phyloP scores from a whole-genome alignment of 768 basidiomycete species.

The Mrakia gelida region DNA sequence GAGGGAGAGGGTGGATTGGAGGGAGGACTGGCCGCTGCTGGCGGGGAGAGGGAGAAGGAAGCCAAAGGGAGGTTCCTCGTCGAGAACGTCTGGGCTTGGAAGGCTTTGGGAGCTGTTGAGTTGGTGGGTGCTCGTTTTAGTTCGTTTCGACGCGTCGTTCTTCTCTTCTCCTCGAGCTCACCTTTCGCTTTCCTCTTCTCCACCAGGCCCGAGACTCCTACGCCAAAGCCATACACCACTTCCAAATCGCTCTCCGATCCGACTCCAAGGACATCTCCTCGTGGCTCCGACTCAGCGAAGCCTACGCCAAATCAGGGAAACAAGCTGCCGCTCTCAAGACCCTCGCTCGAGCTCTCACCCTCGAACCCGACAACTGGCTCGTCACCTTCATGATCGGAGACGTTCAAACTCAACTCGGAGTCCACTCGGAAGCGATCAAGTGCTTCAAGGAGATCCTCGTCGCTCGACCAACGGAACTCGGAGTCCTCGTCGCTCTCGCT shows the following conservation, averaged over 20 bases:
- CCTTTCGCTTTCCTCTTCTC: not conserved
- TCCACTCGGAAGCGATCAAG: conserved; percentile 67
- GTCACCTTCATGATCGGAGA: conserved; percentile 77
- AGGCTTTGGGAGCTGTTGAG: conserved; percentile 86
- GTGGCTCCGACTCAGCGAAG: conserved; percentile 91
- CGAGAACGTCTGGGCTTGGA: conserved; percentile 94
- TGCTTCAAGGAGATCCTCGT: conserved; percentile 59
- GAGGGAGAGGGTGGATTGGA: conserved; percentile 83
- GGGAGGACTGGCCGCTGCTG: conserved; percentile 51
- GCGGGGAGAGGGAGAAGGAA: conserved; percentile 27
- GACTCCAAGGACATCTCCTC: conserved; percentile 68
- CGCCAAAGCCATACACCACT: conserved; percentile 67
- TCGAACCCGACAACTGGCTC: conserved; percentile 76
- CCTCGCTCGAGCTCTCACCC: conserved; percentile 64
- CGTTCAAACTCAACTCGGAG: conserved; percentile 71
- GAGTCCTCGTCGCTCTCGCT: conserved; percentile 65
- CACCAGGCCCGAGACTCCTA: conserved; percentile 64
- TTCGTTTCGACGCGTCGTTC: not conserved
- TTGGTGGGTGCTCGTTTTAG: conserved; percentile 59
- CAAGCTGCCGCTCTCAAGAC: conserved; percentile 87
- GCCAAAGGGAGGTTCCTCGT: conserved; percentile 29
- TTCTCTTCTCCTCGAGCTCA: not conserved
- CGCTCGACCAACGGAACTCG: conserved; percentile 61
- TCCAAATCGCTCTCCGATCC: conserved; percentile 79
- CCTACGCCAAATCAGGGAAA: conserved; percentile 80